phyloP scores from a whole-genome alignment of 78 protist genomes.

The Abeoforma whisleri region DNA sequence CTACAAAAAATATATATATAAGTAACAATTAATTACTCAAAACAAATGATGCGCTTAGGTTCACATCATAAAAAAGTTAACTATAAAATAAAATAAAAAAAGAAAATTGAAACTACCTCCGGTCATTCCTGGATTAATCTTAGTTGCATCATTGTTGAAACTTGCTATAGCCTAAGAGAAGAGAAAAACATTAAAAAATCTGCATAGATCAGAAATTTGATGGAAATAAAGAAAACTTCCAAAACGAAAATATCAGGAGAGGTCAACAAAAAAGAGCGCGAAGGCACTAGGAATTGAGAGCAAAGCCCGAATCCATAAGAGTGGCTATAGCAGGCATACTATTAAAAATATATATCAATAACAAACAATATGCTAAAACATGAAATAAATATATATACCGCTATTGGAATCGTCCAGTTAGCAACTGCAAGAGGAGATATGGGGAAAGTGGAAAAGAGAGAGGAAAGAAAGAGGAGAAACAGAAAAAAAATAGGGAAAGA shows the following conservation, averaged over 20 bases:
- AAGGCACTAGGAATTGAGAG: no score
- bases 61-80: no score
- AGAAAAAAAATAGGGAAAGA: background rate
- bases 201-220: no score
- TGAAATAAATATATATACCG: conserved; percentile 18
- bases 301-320: no score
- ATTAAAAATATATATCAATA: background rate
- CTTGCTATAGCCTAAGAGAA: conserved; percentile 14
- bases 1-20: background rate
- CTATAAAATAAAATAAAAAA: no score
- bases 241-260: no score
- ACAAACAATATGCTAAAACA: background rate
- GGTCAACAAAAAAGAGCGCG: no score
- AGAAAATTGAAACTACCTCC: conserved; percentile 16
- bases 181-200: background rate
- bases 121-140: conserved; percentile 41
- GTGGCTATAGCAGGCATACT: no score
- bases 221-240: no score
- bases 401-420: conserved; percentile 44
- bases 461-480: background rate
- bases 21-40: no score
- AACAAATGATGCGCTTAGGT: no score
- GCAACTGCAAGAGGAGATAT: conserved; percentile 16
- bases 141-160: conserved; percentile 30
- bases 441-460: background rate